A percentile compares a stretch with the other conserved stretches of the same genome.
Conservation (phyloP, 2,329 filamentous ascomycete genomes). For the Plectosphaerella sp. region DNA sequence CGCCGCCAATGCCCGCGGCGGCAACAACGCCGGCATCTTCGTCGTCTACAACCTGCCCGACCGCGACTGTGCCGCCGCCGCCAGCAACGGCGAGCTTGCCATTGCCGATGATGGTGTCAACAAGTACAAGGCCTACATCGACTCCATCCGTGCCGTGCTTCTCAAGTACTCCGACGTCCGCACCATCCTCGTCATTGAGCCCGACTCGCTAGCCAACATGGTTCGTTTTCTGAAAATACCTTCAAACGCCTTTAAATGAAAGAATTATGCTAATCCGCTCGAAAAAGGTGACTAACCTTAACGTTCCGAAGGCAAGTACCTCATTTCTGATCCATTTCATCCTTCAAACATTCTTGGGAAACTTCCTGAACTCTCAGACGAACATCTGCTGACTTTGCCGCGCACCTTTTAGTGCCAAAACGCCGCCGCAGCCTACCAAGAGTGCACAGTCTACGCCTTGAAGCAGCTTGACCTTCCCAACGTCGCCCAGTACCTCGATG, state of each 20-base stretch:
- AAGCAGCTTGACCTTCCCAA: slow-evolving; percentile 48
- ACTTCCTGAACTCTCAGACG: not conserved
- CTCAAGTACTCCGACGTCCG: slow-evolving; percentile 37
- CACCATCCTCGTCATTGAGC: slow-evolving; percentile 44
- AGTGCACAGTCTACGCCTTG: slow-evolving; percentile 46
- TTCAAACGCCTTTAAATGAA: no score
- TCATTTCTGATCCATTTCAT: not conserved
- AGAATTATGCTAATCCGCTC: no score
- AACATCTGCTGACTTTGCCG: not conserved
- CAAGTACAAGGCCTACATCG: slow-evolving; percentile 54
- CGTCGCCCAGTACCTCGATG: slow-evolving; percentile 52
- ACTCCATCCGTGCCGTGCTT: slow-evolving; percentile 37
- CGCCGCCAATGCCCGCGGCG: slow-evolving; percentile 20
- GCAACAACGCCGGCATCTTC: slow-evolving; percentile 41
- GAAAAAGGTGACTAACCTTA: not conserved
- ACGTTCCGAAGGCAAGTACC: not conserved
- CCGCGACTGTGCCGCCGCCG: slow-evolving; percentile 50
- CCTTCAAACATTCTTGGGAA: not conserved
- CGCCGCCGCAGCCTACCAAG: slow-evolving; percentile 43
- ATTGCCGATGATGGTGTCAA: slow-evolving; percentile 44
- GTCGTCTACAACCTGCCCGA: slow-evolving; percentile 56
- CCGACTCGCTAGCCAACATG: slow-evolving; percentile 55
- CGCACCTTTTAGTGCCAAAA: slow-evolving; percentile 27
- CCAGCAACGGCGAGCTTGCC: slow-evolving; percentile 52
- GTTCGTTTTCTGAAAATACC: slow-evolving; percentile 18